These are phyloP conservation scores for Sphagnum magellanicum DNA, from an alignment of 228 moss, liverwort and hornwort genomes.

Conservation along the genomic window DNA sequence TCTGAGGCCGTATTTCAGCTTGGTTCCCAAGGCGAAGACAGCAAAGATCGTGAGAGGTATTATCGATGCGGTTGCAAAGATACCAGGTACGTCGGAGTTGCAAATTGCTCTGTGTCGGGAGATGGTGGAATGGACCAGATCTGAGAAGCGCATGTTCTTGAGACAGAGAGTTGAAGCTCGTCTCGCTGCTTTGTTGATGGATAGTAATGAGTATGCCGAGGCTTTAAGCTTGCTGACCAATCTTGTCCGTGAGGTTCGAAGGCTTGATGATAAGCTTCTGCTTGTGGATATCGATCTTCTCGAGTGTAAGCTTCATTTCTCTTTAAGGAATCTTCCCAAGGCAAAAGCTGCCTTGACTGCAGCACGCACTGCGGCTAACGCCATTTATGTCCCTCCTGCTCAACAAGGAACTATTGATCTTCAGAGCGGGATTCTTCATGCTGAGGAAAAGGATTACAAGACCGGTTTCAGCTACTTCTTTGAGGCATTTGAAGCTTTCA, in stretches of 20 bases:
- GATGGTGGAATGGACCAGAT: slow-evolving; percentile 92
- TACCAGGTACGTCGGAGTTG: slow-evolving; percentile 70
- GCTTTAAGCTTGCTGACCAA: slow-evolving; percentile 76
- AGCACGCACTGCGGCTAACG: slow-evolving; percentile 88
- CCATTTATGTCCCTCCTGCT: slow-evolving; percentile 89
- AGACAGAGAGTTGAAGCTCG: slow-evolving; percentile 89
- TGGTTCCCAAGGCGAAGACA: slow-evolving; percentile 90
- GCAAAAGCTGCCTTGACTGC: slow-evolving; percentile 96
- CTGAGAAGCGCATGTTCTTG: slow-evolving; percentile 86
- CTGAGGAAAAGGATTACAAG: slow-evolving; percentile 97
- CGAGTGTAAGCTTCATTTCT: slow-evolving; percentile 76
- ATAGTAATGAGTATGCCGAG: slow-evolving; percentile 86
- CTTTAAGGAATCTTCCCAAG: slow-evolving; percentile 75
- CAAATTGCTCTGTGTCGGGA: slow-evolving; percentile 88
- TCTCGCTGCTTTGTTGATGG: slow-evolving; percentile 88
- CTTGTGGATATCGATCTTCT: slow-evolving; percentile 76
- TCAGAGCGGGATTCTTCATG: slow-evolving; percentile 89
- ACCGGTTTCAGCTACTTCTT: slow-evolving; percentile 97
- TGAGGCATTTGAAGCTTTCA: slow-evolving; percentile 94
- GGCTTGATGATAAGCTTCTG: slow-evolving; percentile 80
- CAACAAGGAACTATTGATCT: slow-evolving; percentile 94
- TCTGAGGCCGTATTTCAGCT: slow-evolving; percentile 69
- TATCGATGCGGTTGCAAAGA: slow-evolving; percentile 92
- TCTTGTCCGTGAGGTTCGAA: slow-evolving; percentile 79
- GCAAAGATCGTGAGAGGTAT: slow-evolving; percentile 93